Percentiles rank a stretch among this genome's conserved stretches.
These are phyloP conservation scores for Fusarium oxysporum DNA, from an alignment of 2,329 filamentous ascomycete genomes.

Conservation along the genomic window DNA sequence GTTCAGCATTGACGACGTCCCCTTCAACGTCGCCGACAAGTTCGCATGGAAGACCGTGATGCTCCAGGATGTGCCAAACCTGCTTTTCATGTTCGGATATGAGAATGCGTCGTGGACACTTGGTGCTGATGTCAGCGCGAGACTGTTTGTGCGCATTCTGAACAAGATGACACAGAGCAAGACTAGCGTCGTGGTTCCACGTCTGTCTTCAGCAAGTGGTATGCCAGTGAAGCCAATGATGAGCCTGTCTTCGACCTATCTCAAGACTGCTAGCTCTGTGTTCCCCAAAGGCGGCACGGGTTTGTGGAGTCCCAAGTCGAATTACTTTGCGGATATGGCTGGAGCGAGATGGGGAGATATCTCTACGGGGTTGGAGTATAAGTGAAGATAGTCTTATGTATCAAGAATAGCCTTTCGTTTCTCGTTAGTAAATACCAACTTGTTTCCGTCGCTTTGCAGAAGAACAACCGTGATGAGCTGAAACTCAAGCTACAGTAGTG, in stretches of 20 bases:
- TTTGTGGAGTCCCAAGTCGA: conserved; percentile 47
- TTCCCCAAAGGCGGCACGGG: conserved; percentile 61
- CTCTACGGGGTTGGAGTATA: conserved; percentile 37
- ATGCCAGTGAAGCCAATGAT: conserved; percentile 56
- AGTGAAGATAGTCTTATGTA: neutral
- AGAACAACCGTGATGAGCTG: too few relatives aligned
- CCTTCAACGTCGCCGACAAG: conserved; percentile 56
- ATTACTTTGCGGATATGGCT: conserved; percentile 48
- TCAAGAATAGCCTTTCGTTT: neutral
- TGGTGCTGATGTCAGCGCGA: conserved; percentile 65
- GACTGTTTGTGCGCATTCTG: conserved; percentile 62
- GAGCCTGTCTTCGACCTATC: conserved; percentile 62
- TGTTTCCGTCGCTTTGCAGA: neutral
- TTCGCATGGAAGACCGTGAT: conserved; percentile 70
- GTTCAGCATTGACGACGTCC: conserved; percentile 62
- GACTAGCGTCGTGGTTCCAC: conserved; percentile 57
- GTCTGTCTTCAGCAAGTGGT: conserved; percentile 48
- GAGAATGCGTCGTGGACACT: conserved; percentile 71
- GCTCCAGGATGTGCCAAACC: conserved; percentile 72
- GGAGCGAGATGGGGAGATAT: conserved; percentile 48
- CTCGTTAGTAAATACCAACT: neutral
- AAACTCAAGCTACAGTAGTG: neutral
- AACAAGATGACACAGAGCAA: conserved; percentile 60
- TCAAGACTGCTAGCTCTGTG: conserved; percentile 54
- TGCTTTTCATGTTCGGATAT: conserved; percentile 70